These are phyloP conservation scores for Avena eriantha DNA, from an alignment of 176 grass and related monocot species.

Conservation along the genomic window DNA sequence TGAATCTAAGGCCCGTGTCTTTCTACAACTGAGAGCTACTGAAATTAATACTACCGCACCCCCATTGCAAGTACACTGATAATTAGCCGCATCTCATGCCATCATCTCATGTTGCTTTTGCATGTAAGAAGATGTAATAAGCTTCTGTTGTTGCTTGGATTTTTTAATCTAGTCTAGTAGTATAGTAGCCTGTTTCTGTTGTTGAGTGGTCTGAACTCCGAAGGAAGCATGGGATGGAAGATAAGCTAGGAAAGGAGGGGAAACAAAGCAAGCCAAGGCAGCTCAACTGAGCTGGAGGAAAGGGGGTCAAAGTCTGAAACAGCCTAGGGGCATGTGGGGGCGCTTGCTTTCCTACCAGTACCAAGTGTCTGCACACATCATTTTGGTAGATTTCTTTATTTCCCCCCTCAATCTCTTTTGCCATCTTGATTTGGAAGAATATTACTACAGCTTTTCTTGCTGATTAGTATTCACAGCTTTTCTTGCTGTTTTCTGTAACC, in stretches of 20 bases:
- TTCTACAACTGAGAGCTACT: constrained; percentile 28
- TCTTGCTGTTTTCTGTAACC: neutral
- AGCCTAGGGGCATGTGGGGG: constrained; percentile 58
- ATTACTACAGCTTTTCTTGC: neutral
- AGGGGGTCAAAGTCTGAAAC: constrained; percentile 58
- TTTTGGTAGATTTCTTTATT: constrained; percentile 23
- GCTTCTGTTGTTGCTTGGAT: neutral
- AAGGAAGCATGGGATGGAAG: constrained; percentile 9
- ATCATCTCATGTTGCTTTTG: constrained; percentile 16
- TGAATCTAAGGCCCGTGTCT: constrained; percentile 46
- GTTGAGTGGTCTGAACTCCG: constrained; percentile 33
- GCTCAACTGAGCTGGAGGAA: constrained; percentile 66
- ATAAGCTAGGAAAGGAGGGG: neutral
- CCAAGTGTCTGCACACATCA: constrained; percentile 51
- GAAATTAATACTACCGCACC: neutral
- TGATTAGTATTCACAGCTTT: neutral
- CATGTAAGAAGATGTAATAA: neutral
- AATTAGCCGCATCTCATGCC: neutral
- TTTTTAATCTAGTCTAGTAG: neutral
- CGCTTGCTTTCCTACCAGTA: constrained; percentile 58
- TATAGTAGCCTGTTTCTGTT: neutral
- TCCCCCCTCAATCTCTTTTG: neutral
- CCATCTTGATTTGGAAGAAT: neutral
- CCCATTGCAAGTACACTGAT: neutral
- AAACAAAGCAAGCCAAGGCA: constrained; percentile 25